Base-by-base conservation (phyloP, 768 basidiomycete genomes). In the Suillus discolor region DNA sequence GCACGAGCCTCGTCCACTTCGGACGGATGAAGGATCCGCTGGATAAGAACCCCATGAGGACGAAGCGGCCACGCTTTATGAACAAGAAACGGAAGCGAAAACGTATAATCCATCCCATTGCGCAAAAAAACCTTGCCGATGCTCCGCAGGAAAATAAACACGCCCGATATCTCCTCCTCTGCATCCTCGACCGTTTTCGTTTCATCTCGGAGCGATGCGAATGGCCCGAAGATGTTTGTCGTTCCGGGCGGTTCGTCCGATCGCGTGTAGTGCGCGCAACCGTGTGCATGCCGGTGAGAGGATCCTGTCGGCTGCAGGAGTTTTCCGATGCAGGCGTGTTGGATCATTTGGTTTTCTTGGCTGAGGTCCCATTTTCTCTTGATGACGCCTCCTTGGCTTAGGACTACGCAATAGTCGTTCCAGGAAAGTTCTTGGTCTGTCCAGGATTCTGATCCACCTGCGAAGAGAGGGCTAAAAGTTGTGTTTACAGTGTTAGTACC, bases 41-140 rank as follows among this genome's bases (percentile, higher is more conserved):
- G 91, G 51, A 95, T 85, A 79, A 94, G 82, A 28, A 94, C 84
- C 1, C 93, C 93, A 68, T 91, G 89, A 1, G 93, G 93, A 65
- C 81, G 82, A 25, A 93, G 78, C 5, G 93, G 87, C 92, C 92
- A 94, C 1, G 90, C 93, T 66, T 82, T 86, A 44, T 89, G 83
- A 4, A 93, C 90, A 65, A 92, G 84, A 72, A 95, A 95, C 0
- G 93, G 93, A 5, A 95, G 78, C 36, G 90, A 85, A 73, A 93
- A 89, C 1, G 90, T 91, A 71, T 89, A 92, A 69, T 93, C 89
- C 41, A 84, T 71, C 5, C 93, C 93, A 67, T 90, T 89, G 68
- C 82, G 79, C 63, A 92, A 77, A 71, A 86, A 92, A 62, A 94
- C 86, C 73, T 85, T 89, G 62, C 87, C 91, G 53, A 90, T 84